Conservation (phyloP, 805 yeast genomes). For the Kodamaea lidongshanica region DNA sequence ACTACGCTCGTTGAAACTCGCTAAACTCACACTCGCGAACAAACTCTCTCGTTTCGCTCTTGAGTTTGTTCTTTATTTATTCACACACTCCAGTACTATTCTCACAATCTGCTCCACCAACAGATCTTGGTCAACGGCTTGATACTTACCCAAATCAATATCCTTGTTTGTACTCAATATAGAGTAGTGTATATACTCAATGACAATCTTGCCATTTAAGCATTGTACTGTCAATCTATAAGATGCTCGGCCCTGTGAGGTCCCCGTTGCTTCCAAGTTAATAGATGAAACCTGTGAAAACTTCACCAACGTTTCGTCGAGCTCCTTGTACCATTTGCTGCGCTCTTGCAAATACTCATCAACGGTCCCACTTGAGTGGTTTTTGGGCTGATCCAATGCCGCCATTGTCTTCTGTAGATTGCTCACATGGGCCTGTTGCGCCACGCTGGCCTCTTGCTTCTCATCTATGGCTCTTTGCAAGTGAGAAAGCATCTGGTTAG, state of each 20-base stretch:
- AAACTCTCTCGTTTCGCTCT: too few species aligned
- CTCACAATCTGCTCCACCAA: slow-evolving; percentile 5
- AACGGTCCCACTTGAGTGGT: too few species aligned
- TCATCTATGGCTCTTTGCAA: slow-evolving; percentile 1
- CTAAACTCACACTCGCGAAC: too few species aligned
- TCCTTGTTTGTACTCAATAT: slow-evolving; percentile 1
- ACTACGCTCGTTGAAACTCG: too few species aligned
- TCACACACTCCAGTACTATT: neutral
- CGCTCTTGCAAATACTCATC: slow-evolving; percentile 11
- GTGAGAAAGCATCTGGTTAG: slow-evolving; percentile 8
- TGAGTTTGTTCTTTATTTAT: too few species aligned
- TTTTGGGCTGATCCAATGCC: too few species aligned
- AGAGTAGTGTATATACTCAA: slow-evolving; percentile 1
- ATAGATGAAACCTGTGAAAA: slow-evolving; percentile 8
- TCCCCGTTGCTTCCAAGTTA: slow-evolving; percentile 2
- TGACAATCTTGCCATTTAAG: neutral
- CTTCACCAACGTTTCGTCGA: slow-evolving; percentile 15
- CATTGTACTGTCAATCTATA: slow-evolving; percentile 1
- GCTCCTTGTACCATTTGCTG: slow-evolving; percentile 21
- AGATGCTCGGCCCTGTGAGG: neutral
- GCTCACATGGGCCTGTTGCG: slow-evolving; percentile 2
- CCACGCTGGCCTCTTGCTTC: too few species aligned
- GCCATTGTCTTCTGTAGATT: too few species aligned
- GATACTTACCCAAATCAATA: neutral
- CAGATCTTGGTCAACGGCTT: neutral